Base-by-base conservation (phyloP, 1,284 basidiomycete species). In the Neotropicomus parvogracilis region DNA sequence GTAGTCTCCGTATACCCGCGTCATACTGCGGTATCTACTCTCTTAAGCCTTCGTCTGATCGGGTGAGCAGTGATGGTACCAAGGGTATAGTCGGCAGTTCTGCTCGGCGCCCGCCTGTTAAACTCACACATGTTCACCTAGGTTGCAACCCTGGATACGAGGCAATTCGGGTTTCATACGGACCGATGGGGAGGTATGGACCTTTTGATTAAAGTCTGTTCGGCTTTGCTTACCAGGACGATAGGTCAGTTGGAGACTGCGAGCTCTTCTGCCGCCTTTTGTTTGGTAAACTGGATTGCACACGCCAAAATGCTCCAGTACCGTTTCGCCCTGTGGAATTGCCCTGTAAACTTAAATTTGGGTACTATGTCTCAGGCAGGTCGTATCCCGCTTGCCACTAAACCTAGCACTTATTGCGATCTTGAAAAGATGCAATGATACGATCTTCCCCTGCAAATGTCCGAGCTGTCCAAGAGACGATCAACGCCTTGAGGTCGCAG, bases 11-110 rank as follows among this genome's bases (percentile, higher is more conserved):
- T 13, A 93, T 95, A 47, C 93, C 93, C 0, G 73, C 90, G 0
- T 75, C 79, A 3, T 92, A 86, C 60, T 89, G 85, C 53, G 93
- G 93, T 0, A 74, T 89, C 27, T 95, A 86, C 59, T 80, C 85
- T 6, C 59, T 95, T 37, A 95, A 94, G 64, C 88, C 92, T 3
- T 78, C 74, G 10, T 40, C 64, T 46, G 72, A 75, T 2, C 69
- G 88, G 26, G 70, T 84, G 28, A 78, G 79, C 32, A 59, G 56
- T 34, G 55, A 60, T 13, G 85, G 86, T 0, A 64, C 73, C 13
- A 68, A 60, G 68, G 70, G 79, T 80, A 56, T 52, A 71, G 50
- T 13, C 14, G 31, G 1, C 27, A 12, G 9, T 42, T 28, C 12
- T 21, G 11, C 37, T 40, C 21, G 32, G 32, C 31, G 21, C 42